Base-by-base conservation (phyloP, 352 stramenopile genomes). In the Phytophthora sp. region DNA sequence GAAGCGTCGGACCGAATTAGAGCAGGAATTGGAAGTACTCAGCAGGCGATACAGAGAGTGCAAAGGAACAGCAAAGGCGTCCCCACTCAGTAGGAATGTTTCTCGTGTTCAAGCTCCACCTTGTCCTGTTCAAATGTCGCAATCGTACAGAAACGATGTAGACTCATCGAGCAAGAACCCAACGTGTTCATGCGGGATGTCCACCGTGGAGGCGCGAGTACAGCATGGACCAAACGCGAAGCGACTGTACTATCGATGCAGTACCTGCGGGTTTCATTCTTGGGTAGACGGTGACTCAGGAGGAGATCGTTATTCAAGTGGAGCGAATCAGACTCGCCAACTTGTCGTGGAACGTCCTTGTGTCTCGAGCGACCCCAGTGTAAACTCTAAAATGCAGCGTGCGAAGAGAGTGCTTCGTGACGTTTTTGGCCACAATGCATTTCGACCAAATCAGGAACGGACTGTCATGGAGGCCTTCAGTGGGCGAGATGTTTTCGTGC, bases 381-480 rank as follows among this genome's bases (percentile, higher is more conserved):
- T 94, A 6, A 76, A 74, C 21, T 63, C 72, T 12, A 96, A 94
- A 46, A 84, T 94, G 77, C 66, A 77, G 26, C 74, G 72, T 27
- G 87, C 85, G 13, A 94, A 91, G 52, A 63, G 66, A 37, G 76
- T 96, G 35, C 68, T 96, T 39, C 76, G 84, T 10, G 87, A 96
- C 44, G 79, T 98, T 27, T 99, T 99, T 80, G 97, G 96, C 18
- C 97, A 99, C 84, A 87, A 89, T 38, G 80, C 82, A 5, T 99
- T 99, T 76, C 94, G 97, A 28, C 79, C 85, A 11, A 97, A 97
- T 46, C 98, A 99, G 82, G 82, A 98, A 48, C 81, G 96, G 27
- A 90, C 99, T 42, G 93, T 99, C 43, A 81, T 97, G 77, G 85
- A 95, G 48, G 85, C 95, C 21, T 93, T 99, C 63, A 69, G 77